Conservation (phyloP, 805 yeast genomes). For the Huiozyma naganishii region DNA sequence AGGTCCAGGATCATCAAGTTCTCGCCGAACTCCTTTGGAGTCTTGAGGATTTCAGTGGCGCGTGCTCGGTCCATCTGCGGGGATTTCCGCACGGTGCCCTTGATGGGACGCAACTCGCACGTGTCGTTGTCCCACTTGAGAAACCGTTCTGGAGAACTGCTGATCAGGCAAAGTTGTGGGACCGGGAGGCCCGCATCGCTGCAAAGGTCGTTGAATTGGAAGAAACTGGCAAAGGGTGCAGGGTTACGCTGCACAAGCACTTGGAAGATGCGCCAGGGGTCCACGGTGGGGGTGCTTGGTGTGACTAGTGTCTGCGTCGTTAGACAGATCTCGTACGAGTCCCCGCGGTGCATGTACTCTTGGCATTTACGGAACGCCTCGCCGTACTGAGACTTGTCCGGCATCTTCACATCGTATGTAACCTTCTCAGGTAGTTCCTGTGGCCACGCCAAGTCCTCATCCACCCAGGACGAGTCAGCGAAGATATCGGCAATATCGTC, state of each 20-base stretch:
- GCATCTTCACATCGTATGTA: slow-evolving; percentile 32
- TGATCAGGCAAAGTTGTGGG: slow-evolving; percentile 39
- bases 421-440: slow-evolving; percentile 12
- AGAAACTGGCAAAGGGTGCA: slow-evolving; percentile 80
- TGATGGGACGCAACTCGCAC: slow-evolving; percentile 87
- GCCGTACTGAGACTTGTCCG: slow-evolving; percentile 44
- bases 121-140: slow-evolving; percentile 55
- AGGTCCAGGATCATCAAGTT: slow-evolving; percentile 94
- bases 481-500: slow-evolving; percentile 4
- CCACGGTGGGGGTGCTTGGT: slow-evolving; percentile 34
- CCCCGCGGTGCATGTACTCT: slow-evolving; percentile 59
- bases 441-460: slow-evolving; percentile 9
- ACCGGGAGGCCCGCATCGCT: slow-evolving; percentile 53
- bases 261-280: slow-evolving; percentile 75
- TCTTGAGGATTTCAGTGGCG: slow-evolving; percentile 56
- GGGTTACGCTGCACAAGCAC: slow-evolving; percentile 66
- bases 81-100: slow-evolving; percentile 81
- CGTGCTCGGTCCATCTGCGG: slow-evolving; percentile 40
- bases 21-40: slow-evolving; percentile 92
- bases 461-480: not conserved
- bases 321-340: slow-evolving; percentile 87
- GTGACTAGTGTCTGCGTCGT: slow-evolving; percentile 61
- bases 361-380: slow-evolving; percentile 54
- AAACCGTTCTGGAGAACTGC: slow-evolving; percentile 93
- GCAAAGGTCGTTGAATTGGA: slow-evolving; percentile 40